Evolutionary conservation across 306 rosid species (phyloP), one percentile per base, ranked within the genome.

Genomic region (Malus fusca): DNA sequence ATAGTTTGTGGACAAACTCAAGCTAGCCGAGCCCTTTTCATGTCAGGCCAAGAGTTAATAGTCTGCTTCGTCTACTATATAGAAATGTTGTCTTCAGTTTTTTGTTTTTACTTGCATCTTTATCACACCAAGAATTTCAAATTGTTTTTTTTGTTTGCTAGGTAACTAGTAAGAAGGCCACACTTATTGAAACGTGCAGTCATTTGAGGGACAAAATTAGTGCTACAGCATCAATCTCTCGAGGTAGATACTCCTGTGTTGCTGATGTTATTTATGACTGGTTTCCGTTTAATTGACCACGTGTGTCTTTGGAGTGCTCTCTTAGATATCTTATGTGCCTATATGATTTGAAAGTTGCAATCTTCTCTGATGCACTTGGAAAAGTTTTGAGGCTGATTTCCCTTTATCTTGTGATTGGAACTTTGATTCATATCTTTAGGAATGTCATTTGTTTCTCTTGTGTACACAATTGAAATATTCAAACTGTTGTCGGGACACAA

Each of bases 91-190:
- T 53, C 0, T 63, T 28, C 66, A 75, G 42, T 59, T 60, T 42
- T 51, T 40, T 56, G 28, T 21, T 19, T 59, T 62, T 18, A 26
- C 26, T 59, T 75, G 65, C 72, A 58, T 78, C 44, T 37, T n/a
- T 63, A 40, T 17, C 31, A 52, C 2, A 19, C 18, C 59, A 72
- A 72, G 69, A 66, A 53, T 44, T 76, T 68, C 25, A 73, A 56
- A 25, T 28, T 69, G 7, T 68, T 68, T 48, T 76, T 43, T 72
- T 77, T 78, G 64, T 76, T 73, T 61, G 25, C 53, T 69, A 92
- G 99, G 99, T 96, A 72, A 92, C 99, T 64, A 80, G 88, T 76
- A 92, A 96, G 83, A 96, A 96, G 84, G 92, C 93, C 1, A 86
- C 93, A 21, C 83, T 87, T 82, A 92, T 96, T 61, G 96, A 90